Conservation (phyloP, 495 filamentous ascomycete genomes). For the Cladorrhinum samala region DNA sequence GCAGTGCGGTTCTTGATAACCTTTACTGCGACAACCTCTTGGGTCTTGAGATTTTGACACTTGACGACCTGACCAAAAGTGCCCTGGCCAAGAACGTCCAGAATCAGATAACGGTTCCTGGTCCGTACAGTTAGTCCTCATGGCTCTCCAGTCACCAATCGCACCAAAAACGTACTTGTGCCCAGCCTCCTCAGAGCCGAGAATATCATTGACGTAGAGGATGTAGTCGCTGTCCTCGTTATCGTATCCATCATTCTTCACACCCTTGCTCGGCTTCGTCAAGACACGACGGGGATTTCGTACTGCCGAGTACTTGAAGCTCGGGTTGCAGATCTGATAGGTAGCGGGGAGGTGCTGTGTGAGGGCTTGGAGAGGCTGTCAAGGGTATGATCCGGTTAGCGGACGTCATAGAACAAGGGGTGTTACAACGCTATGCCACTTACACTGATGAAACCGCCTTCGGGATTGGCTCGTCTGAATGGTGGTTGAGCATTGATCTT, state of each 20-base stretch:
- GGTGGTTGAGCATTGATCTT: conserved; percentile 81
- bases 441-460: conserved; percentile 98
- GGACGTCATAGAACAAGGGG: neutral
- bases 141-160: neutral
- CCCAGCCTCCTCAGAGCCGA: conserved; percentile 94
- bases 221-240: conserved; percentile 99
- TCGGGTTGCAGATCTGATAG: conserved; percentile 96
- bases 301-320: conserved; percentile 99
- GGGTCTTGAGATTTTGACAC: conserved; percentile 96
- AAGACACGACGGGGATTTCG: conserved; percentile 92
- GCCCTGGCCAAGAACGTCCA: conserved; percentile 96
- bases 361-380: conserved; percentile 88
- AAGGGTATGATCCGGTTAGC: conserved; percentile 5
- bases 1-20: conserved; percentile 99
- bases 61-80: conserved; percentile 99
- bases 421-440: conserved; percentile 29
- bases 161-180: conserved; percentile 68
- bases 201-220: conserved; percentile 96
- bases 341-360: conserved; percentile 90
- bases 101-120: conserved; percentile 95
- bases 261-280: conserved; percentile 98
- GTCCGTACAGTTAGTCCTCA: conserved; percentile 16
- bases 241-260: conserved; percentile 98
- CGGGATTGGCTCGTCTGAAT: conserved; percentile 89
- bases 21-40: conserved; percentile 98